Conservation (phyloP, 352 stramenopile genomes). For the Aphanomyces astaci region DNA sequence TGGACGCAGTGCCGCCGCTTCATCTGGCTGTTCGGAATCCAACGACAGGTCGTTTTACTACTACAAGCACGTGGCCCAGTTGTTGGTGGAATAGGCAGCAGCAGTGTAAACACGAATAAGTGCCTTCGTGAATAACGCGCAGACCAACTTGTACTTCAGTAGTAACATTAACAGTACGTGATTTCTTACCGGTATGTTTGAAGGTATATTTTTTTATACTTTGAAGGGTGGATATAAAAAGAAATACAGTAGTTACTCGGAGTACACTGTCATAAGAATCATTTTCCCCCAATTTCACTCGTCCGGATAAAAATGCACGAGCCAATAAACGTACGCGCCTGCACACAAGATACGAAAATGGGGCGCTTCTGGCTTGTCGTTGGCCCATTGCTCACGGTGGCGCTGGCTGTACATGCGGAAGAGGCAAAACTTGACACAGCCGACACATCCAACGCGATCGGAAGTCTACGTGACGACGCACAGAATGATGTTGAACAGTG, state of each 20-base stretch:
- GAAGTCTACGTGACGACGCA: neutral
- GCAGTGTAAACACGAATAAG: too few relatives aligned
- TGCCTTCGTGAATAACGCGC: neutral
- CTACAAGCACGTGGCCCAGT: constrained; percentile 18
- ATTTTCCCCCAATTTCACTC: too few relatives aligned
- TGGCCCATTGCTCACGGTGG: neutral
- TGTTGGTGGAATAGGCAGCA: neutral
- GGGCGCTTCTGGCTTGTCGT: neutral
- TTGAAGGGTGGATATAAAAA: too few relatives aligned
- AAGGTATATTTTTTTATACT: too few relatives aligned
- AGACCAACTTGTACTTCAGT: too few relatives aligned
- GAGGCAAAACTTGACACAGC: too few relatives aligned
- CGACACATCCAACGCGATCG: neutral
- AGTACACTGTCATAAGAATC: too few relatives aligned
- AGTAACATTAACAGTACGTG: too few relatives aligned
- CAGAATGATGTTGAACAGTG: neutral
- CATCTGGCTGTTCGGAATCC: neutral
- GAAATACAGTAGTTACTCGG: too few relatives aligned
- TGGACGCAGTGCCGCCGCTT: neutral
- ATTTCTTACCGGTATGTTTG: too few relatives aligned
- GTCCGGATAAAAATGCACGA: too few relatives aligned
- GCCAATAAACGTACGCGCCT: neutral
- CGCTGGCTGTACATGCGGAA: neutral
- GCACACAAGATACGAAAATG: neutral
- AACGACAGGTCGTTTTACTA: constrained; percentile 3